Evolutionary conservation across 176 grass and related monocot genomes (phyloP), one percentile per base, ranked within the genome.

Genomic region (Triticum dicoccoides): DNA sequence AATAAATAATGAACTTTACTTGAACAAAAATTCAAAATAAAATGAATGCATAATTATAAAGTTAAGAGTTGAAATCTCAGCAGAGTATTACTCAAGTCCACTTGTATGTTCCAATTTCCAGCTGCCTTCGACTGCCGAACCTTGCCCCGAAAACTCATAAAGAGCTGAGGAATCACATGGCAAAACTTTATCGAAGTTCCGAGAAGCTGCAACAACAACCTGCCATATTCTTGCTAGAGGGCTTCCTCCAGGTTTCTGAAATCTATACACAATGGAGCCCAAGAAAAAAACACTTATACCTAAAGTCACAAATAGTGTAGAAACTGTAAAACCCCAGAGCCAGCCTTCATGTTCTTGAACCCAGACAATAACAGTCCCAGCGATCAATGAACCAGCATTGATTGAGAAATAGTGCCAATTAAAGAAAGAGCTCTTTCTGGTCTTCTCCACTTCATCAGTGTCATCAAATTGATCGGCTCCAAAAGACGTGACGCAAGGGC

Each of bases 381-480:
- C 88, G 10, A 93, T 87, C 35, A 98, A 67, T 86, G 91, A 88
- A 42, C 83, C 95, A 4, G 89, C 88, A 82, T 95, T 95, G n/a
- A 90, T 44, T 72, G 81, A 69, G 85, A 98, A 92, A 81, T 88
- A 90, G 29, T 79, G 37, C 95, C 95, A 95, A 76, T 92, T 95
- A 61, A 98, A 98, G 75, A 90, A 98, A 81, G 95, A 92, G 42
- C 95, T 87, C 68, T 91, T 98, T 78, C 90, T 79, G 1, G 74
- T 80, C 81, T 74, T 91, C 83, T 98, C 93, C 33, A 32, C 67
- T 70, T 83, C 66, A 80, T 98, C 91, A 4, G 93, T 98, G 65
- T 93, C 88, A 83, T 94, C 95, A 89, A 97, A 94, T 61, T 97
- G 95, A 73, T 94, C 95, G 35, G 95, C 93, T 54, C 93, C 91